phyloP scores from a whole-genome alignment of 1,284 basidiomycete genomes.

The Sphaerobolus stellatus region DNA sequence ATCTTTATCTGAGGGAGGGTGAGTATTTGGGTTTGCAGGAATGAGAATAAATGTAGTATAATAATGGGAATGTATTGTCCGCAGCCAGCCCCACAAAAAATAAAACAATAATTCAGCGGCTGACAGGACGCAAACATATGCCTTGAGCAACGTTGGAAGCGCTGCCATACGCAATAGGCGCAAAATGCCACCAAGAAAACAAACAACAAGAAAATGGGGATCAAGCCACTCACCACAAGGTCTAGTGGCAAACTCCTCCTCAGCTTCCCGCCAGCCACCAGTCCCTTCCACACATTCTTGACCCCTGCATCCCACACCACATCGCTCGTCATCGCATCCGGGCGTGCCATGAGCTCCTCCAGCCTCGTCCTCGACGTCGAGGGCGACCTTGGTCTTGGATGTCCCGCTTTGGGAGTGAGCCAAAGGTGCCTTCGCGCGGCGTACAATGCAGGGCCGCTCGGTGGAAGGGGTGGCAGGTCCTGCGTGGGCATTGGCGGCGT shows the following conservation, averaged over 20 bases:
- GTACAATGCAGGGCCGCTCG: conserved; percentile 62
- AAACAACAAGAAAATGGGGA: conserved; percentile 3
- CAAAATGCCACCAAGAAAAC: no score
- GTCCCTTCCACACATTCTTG: conserved; percentile 60
- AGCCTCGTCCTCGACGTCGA: conserved; percentile 49
- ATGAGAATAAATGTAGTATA: no score
- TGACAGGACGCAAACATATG: no score
- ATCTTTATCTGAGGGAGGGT: conserved; percentile 56
- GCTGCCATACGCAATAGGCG: no score
- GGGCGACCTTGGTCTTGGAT: conserved; percentile 21
- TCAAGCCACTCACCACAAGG: conserved; percentile 53
- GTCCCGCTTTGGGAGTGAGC: conserved; percentile 34
- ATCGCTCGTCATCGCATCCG: conserved; percentile 22
- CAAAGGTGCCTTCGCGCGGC: conserved; percentile 59
- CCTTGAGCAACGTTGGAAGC: no score
- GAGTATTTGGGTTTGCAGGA: conserved; percentile 19
- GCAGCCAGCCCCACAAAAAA: no score
- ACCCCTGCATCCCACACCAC: conserved; percentile 57
- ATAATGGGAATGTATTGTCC: no score
- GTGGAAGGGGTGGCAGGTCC: no score
- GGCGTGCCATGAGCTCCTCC: conserved; percentile 51
- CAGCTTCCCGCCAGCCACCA: conserved; percentile 55
- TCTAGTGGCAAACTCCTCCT: conserved; percentile 58
- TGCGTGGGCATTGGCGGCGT: no score
- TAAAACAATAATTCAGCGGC: no score